Base-by-base conservation (phyloP, 805 yeast species). In the Starmerella stigmatis region DNA sequence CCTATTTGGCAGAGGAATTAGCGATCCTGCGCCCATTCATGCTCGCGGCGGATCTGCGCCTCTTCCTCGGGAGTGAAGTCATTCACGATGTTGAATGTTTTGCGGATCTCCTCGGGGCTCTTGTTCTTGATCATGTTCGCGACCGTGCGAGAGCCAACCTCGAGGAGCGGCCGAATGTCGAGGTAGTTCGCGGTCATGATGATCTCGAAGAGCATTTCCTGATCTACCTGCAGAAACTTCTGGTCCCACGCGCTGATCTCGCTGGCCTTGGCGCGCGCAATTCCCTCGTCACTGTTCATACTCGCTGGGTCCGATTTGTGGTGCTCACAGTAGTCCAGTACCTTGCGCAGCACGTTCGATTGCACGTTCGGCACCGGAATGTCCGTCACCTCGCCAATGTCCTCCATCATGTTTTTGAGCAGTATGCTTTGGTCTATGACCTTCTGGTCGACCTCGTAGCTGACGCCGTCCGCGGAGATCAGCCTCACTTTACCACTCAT, bases 231-330 rank as follows among this genome's bases (percentile, higher is more conserved):
- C 57, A 89, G 73, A 63, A 88, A 89, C 63, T 83, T 85, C 63
- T 84, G 83, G 66, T 89, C 97, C 97, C 97, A 89, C 38, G 86
- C 86, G 50, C 82, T 89, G 42, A 89, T 86, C 3, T 94, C 96
- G 2, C 86, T 86, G n/a, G 89, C 73, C 60, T 83, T 84, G 42
- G 64, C 62, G 55, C 85, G 94, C 44, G 81, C 88, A 34, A 55
- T 48, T 21, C 58, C 56, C 37, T 57, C 61, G 21, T 57, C 61
- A 52, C 85, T 95, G 47, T 77, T 85, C 44, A 80, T 50, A 51
- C 79, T 86, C 16, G 84, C 83, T 38, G 62, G 58, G 60, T 84
- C 86, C 44, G 66, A 60, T 63, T 80, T 82, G 69, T 89, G 96
- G 63, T 89, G 92, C 59, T 84, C 94, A 58, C 96, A 86, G 94